Evolutionary conservation across 2,329 filamentous ascomycete genomes (phyloP), one percentile per base, ranked within the genome.

Genomic region (Trichoderma lentiforme): DNA sequence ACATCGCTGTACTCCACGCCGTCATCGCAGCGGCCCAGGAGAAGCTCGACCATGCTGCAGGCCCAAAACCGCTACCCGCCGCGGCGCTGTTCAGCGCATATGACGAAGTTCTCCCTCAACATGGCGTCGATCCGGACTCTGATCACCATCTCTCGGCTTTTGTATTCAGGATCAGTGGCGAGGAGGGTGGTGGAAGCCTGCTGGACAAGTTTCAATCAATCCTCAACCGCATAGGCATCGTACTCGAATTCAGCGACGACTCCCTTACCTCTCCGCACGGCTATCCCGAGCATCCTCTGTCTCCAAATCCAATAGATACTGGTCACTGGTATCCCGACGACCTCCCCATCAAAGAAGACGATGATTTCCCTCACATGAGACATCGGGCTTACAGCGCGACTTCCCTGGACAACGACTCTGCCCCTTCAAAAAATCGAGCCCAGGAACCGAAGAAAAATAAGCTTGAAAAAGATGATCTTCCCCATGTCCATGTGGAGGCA

Each of bases 11-110:
- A 73, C 86, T 97, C 72, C 92, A 94, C 81, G 87, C 92, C 72
- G 93, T 97, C 77, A 90, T 97, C 77, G 84, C 86, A 73, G 86
- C 87, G 76, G 94, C 93, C 57, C 89, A 95, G 82, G 84, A 88
- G 53, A 86, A 92, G 34, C 85, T 89, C 68, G 83, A 87, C 60
- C 81, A 81, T 12, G 83, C 89, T 2, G 84, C 89, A 1, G 87
- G 90, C 71, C 86, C 86, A 63, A 88, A 92, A 76, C 87, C 88
- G 70, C 85, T 92, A 26, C 91, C 93, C 4, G 93, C 92, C 72
- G 90, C 90, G 78, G 93, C 93, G 11, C 87, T 97, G 21, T 97
- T 97, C 81, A 86, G 87, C 68, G 93, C 93, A 34, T 97, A 97
- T 79, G 92, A 96, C 78, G 86, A 89, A 71, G 86, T 95, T 56